Base-by-base conservation (phyloP, 768 basidiomycete species). In the Mycena vulgaris region DNA sequence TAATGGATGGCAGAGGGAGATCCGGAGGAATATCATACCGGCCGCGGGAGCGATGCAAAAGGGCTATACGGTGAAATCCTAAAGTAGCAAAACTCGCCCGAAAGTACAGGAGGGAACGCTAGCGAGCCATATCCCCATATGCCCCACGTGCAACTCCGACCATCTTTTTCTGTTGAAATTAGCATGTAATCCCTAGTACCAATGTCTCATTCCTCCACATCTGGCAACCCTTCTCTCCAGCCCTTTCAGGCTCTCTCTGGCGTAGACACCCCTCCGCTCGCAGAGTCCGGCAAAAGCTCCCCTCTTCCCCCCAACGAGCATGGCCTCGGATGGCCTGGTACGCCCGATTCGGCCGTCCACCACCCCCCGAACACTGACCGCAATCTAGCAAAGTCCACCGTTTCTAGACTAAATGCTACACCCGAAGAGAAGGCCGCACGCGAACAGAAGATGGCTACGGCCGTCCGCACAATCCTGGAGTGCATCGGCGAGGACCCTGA, bases 401-500 rank as follows among this genome's bases (percentile, higher is more conserved):
- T 97, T 37, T 90, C 90, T 59, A 91, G 97, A 63, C 87, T 98
- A 49, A 91, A 94, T 76, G 93, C 94, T 5, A 92, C 94, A 0
- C 87, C 91, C 3, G 88, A 86, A 55, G 93, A 97, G 79, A 89
- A 89, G 42, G 84, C 84, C 3, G 89, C 86, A 48, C 89, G 95
- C 51, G 92, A 97, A 78, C 85, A 89, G 70, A 92, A 89, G 71
- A 91, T 99, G 81, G 87, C 93, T 5, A 84, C 85, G 48, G 98
- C 98, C 8, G 92, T 99, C 69, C 90, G 96, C 64, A 94, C 93
- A 40, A 91, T 99, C 52, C 89, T 99, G 52, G 97, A 99, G 77
- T 97, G 96, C 80, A 97, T 99, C 70, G 98, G 98, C 66, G 98
- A 99, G 83, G 98, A 99, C 83, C 98, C 98, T 7, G 91, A 95